These are phyloP conservation scores for Lactifluus volemus DNA, from an alignment of 768 basidiomycete species.

Conservation along the genomic window DNA sequence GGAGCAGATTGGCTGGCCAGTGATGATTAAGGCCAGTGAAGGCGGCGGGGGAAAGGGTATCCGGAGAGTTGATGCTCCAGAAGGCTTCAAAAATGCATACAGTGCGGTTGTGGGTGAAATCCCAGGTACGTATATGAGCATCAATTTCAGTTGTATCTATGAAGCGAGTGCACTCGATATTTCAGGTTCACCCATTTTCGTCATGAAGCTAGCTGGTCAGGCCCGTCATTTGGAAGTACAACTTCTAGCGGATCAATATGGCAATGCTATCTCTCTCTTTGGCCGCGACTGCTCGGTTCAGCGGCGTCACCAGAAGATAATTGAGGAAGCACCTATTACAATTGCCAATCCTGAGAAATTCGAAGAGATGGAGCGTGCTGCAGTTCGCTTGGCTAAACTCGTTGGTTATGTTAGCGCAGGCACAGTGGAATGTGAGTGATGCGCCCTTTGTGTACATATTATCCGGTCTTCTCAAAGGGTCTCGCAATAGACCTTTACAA, in stretches of 20 bases:
- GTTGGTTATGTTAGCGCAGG: slow-evolving; percentile 99
- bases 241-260: slow-evolving; percentile 97
- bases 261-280: slow-evolving; percentile 97
- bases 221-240: slow-evolving; percentile 98
- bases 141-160: not conserved
- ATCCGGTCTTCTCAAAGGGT: not conserved
- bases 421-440: slow-evolving; percentile 83
- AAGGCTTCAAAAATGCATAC: slow-evolving; percentile 90
- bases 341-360: slow-evolving; percentile 90
- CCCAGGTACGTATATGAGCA: slow-evolving; percentile 54
- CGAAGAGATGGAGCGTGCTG: slow-evolving; percentile 97
- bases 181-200: slow-evolving; percentile 92
- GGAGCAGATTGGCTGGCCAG: slow-evolving; percentile 87
- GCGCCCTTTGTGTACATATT: slow-evolving; percentile 3
- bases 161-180: slow-evolving; percentile 6
- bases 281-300: slow-evolving; percentile 99
- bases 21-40: slow-evolving; percentile 99
- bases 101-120: slow-evolving; percentile 93
- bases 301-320: slow-evolving; percentile 98
- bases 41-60: slow-evolving; percentile 99
- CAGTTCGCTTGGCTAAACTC: slow-evolving; percentile 97
- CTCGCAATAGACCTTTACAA: slow-evolving; percentile 75
- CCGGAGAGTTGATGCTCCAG: slow-evolving; percentile 79
- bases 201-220: slow-evolving; percentile 98
- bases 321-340: slow-evolving; percentile 98